Conservation (phyloP, 2,329 filamentous ascomycete species). For the Botrytis cinerea region DNA sequence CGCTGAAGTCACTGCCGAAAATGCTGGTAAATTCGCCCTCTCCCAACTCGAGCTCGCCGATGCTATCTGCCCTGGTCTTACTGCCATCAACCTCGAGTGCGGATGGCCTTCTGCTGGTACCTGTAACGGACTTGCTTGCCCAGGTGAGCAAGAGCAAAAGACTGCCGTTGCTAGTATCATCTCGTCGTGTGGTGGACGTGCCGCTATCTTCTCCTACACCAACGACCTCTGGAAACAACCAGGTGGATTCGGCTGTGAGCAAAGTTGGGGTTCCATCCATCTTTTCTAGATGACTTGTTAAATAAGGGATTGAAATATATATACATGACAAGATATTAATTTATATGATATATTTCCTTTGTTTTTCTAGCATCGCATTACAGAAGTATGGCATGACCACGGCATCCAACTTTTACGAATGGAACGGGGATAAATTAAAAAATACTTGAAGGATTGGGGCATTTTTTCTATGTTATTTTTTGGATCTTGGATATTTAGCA, state of each 20-base stretch:
- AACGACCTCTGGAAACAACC: slow-evolving; percentile 81
- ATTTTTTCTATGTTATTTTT: not conserved
- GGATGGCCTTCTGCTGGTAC: slow-evolving; percentile 79
- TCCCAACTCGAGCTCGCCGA: slow-evolving; percentile 72
- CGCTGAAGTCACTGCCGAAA: slow-evolving; percentile 58
- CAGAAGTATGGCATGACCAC: not conserved
- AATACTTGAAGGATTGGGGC: slow-evolving; percentile 1
- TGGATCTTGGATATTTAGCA: not conserved
- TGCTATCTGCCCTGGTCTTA: slow-evolving; percentile 68
- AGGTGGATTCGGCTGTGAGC: slow-evolving; percentile 72
- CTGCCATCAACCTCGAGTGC: slow-evolving; percentile 81
- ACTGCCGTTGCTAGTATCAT: slow-evolving; percentile 72
- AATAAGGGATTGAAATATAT: not conserved
- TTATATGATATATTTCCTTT: slow-evolving; percentile 6
- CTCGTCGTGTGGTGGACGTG: slow-evolving; percentile 62
- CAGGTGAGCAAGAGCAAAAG: slow-evolving; percentile 67
- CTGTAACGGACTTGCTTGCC: slow-evolving; percentile 71
- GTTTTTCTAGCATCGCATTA: slow-evolving; percentile 3
- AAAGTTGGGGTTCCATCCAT: slow-evolving; percentile 65
- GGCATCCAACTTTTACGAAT: not conserved
- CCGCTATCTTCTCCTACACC: slow-evolving; percentile 79
- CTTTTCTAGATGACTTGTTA: slow-evolving; percentile 17
- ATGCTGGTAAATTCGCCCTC: slow-evolving; percentile 76
- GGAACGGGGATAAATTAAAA: not conserved
- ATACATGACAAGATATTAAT: slow-evolving; percentile 1